phyloP scores from a whole-genome alignment of 768 basidiomycete species.

The Epithele typhae region DNA sequence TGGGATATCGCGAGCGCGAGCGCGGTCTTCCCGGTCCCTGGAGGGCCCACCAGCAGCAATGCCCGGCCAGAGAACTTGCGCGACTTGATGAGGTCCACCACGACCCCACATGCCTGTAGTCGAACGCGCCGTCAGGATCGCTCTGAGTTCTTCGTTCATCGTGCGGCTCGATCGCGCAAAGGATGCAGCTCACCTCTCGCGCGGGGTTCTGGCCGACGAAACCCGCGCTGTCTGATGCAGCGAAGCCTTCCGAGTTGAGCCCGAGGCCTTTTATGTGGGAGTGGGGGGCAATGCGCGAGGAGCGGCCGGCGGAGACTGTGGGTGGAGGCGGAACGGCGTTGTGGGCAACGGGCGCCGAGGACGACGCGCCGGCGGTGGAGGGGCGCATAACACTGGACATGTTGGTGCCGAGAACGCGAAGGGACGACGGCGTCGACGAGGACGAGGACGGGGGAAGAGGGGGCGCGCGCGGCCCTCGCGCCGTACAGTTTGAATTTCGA shows the following conservation, averaged over 20 bases:
- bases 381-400: conserved; percentile 19
- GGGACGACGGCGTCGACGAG: background rate
- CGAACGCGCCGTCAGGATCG: background rate
- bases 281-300: conserved; percentile 84
- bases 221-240: conserved; percentile 67
- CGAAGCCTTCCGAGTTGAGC: conserved; percentile 77
- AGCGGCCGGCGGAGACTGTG: conserved; percentile 53
- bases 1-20: conserved; percentile 94
- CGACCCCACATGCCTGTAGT: conserved; percentile 81
- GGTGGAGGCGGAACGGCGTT: conserved; percentile 72
- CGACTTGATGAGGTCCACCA: conserved; percentile 85
- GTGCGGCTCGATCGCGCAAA: background rate
- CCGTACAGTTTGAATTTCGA: too few species aligned
- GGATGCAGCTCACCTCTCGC: conserved; percentile 61
- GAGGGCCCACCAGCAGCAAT: conserved; percentile 87
- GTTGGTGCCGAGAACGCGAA: background rate
- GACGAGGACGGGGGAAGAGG: background rate
- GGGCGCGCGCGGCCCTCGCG: too few species aligned
- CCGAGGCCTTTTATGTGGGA: conserved; percentile 98
- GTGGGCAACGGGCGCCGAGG: conserved; percentile 40
- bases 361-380: conserved; percentile 18
- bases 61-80: conserved; percentile 94
- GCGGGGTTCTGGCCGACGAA: conserved; percentile 91
- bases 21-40: conserved; percentile 97
- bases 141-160: background rate